Evolutionary conservation across 1,139 yeast genomes (phyloP), one percentile per base, ranked within the genome.

Genomic region (Zygotorulaspora mrakii): DNA sequence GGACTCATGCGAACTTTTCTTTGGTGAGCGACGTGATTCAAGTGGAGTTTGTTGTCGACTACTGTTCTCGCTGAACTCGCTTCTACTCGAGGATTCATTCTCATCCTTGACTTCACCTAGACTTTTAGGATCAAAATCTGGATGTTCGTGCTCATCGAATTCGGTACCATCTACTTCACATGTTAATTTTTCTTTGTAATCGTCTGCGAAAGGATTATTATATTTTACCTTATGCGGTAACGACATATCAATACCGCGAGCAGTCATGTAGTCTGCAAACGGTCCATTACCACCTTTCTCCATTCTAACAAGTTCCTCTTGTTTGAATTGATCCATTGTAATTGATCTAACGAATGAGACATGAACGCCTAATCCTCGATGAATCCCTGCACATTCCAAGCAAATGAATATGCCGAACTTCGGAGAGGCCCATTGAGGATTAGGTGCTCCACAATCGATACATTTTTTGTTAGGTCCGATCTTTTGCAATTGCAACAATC

Each of bases 391-490:
- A 72, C 98, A 91, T 65, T 91, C 98, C 46, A 91, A 76, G 67
- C 99, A 94, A 59, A 91, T 88, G 64, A 88, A 88, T 47, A 89
- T 82, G 41, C 98, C 99, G 66, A 88, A 89, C 61, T 94, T 91
- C 33, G 97, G 96, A 8, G 96, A 86, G 3, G 98, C 96, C 99
- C 99, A 91, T 58, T 94, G 96, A 6, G 99, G 98, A 62, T 89
- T 89, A 47, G 94, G 95, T 3, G 96, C 95, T 28, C 74, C 76
- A 66, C 98, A 94, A 66, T 91, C 99, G 62, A 87, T 83, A 67
- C 99, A 91, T 61, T 77, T 81, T 68, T 85, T 86, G 71, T 89
- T 89, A 16, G 73, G 80, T 31, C 91, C 95, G 35, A 71, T 70
- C 62, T 87, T 87, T 59, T 89, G 96, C 48, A 88, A 69, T 32